Conservation (phyloP, 257 asterid species). For the Petunia axillaris region DNA sequence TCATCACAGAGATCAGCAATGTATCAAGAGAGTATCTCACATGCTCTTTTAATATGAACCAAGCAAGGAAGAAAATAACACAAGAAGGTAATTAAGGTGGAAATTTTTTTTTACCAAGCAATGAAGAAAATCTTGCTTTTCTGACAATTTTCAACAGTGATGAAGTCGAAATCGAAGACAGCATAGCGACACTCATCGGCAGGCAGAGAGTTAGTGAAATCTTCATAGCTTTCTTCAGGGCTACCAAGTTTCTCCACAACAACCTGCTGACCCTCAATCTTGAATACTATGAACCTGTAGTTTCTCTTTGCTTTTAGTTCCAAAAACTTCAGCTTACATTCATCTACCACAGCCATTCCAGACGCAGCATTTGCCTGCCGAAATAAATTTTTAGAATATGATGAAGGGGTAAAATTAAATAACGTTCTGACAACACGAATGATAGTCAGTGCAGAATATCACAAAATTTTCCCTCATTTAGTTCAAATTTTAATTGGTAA, state of each 20-base stretch:
- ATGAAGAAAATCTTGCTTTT: conserved; percentile 6
- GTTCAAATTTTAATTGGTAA: no score
- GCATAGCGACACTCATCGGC: background rate
- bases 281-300: background rate
- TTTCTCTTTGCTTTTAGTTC: background rate
- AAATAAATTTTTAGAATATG: background rate
- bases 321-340: background rate
- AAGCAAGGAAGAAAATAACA: background rate
- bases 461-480: no score
- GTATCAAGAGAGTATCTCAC: no score
- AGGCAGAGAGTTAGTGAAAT: background rate
- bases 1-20: no score
- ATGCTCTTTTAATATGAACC: background rate
- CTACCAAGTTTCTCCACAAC: background rate
- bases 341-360: background rate
- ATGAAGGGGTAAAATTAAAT: background rate
- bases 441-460: background rate
- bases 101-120: background rate
- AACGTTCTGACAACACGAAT: background rate
- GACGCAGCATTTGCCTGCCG: background rate
- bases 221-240: background rate
- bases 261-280: background rate
- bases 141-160: background rate
- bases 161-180: background rate
- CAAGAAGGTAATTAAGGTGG: no score